phyloP scores from a whole-genome alignment of 1,284 basidiomycete genomes.

The Malassezia caprae region DNA sequence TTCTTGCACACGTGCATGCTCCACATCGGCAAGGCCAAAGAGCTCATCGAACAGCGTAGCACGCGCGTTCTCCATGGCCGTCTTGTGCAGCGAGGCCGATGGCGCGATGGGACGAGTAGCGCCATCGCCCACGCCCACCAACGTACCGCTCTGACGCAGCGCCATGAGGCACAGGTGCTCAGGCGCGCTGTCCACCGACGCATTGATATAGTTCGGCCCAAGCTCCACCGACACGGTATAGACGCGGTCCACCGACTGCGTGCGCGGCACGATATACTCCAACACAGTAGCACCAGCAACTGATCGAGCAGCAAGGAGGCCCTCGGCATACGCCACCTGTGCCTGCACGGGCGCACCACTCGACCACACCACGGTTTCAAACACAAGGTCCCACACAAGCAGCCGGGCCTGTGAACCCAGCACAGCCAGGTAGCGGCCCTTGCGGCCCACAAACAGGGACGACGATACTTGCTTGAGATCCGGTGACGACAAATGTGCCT shows the following conservation, averaged over 20 bases:
- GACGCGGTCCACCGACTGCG: slow-evolving; percentile 13
- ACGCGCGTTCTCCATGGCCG: slow-evolving; percentile 50
- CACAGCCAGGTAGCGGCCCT: slow-evolving; percentile 28
- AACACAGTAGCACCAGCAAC: background rate
- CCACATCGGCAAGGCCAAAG: slow-evolving; percentile 56
- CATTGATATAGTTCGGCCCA: slow-evolving; percentile 12
- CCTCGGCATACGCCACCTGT: slow-evolving; percentile 14
- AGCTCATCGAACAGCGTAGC: slow-evolving; percentile 72
- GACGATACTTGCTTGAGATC: slow-evolving; percentile 21
- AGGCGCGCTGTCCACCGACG: slow-evolving; percentile 13
- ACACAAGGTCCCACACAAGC: slow-evolving; percentile 38
- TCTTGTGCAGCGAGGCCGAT: slow-evolving; percentile 20
- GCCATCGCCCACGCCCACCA: slow-evolving; percentile 21
- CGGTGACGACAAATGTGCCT: slow-evolving; percentile 54
- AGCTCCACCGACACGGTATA: background rate
- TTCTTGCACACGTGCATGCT: slow-evolving; percentile 12
- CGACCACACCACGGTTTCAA: slow-evolving; percentile 22
- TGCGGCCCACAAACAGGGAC: slow-evolving; percentile 22
- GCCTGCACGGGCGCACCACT: slow-evolving; percentile 1
- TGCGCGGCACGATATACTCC: slow-evolving; percentile 6
- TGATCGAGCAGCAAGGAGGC: background rate
- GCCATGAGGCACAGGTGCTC: slow-evolving; percentile 20
- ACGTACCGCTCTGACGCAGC: slow-evolving; percentile 25
- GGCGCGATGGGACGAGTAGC: slow-evolving; percentile 15
- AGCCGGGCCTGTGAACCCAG: slow-evolving; percentile 19